Base-by-base conservation (phyloP, 345 rosid species). In the Salix brachista region DNA sequence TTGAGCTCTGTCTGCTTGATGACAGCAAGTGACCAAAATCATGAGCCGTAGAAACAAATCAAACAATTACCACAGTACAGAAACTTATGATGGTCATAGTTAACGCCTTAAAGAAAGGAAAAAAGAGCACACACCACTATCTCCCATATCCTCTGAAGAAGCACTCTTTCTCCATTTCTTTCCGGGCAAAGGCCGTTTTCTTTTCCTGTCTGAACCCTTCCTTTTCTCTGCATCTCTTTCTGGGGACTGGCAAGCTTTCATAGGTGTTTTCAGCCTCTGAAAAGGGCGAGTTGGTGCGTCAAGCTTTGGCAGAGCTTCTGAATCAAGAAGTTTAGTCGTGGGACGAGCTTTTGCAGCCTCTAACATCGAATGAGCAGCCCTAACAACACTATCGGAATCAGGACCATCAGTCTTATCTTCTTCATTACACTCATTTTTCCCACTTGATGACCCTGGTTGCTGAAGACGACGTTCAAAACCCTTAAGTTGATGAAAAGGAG, bases 401-500 rank as follows among this genome's bases (percentile, higher is more conserved):
- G 75, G 77, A 80, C 83, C 85, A 61, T 83, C 82, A 76, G 77
- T 80, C 60, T 76, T 78, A 1, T 77, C 85, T 84, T 85, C 90
- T 82, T 80, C 85, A 80, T 70, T 83, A 30, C 90, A 82, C 61
- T 74, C 72, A 62, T 69, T 79, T 67, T 8, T 32, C n/a, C 70
- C 48, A 80, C 81, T 71, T 71, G 96, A 90, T 39, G 83, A 60
- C 72, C 87, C 89, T 71, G 91, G 86, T 73, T 86, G 91, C 87
- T 89, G 93, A 81, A 96, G 88, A 36, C 90, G 75, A 37, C 97
- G 96, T 77, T 96, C 99, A 84, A 87, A 96, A 66, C 98, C 98
- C 84, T 92, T 87, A 25, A 96, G 96, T 89, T 87, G 86, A 82
- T 93, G 96, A 86, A 96, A 96, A 50, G 97, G 99, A 84, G 99